Evolutionary conservation across 2,329 filamentous ascomycete genomes (phyloP).

Genomic region (Cladophialophora carrionii): DNA sequence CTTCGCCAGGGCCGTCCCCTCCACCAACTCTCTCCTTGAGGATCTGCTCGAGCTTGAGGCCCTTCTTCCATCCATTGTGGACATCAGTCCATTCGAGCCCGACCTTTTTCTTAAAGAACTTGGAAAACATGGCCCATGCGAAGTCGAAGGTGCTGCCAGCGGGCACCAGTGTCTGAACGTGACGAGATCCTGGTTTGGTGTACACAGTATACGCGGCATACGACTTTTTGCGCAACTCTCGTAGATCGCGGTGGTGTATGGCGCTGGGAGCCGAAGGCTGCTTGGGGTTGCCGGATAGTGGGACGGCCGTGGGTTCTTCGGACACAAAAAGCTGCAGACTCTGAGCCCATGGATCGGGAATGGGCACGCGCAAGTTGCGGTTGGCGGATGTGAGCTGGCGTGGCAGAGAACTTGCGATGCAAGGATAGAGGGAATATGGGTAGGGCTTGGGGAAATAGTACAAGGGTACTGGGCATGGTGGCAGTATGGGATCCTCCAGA

Average conservation of each 20-base stretch:
- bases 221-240: slow-evolving; percentile 43
- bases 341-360: slow-evolving; percentile 38
- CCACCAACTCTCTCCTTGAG: slow-evolving; percentile 7
- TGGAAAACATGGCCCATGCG: slow-evolving; percentile 58
- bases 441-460: slow-evolving; percentile 16
- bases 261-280: slow-evolving; percentile 41
- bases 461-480: slow-evolving; percentile 24
- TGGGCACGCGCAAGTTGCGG: slow-evolving; percentile 28
- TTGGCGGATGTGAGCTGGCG: slow-evolving; percentile 21
- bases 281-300: not conserved
- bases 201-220: slow-evolving; percentile 65
- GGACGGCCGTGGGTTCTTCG: not conserved
- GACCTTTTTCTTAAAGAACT: slow-evolving; percentile 63
- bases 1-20: slow-evolving; percentile 25
- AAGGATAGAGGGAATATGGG: slow-evolving; percentile 22
- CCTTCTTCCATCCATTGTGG: slow-evolving; percentile 21
- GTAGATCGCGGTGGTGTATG: slow-evolving; percentile 55
- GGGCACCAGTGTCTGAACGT: slow-evolving; percentile 43
- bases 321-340: slow-evolving; percentile 64
- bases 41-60: slow-evolving; percentile 37
- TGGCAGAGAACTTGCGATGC: slow-evolving; percentile 29
- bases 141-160: slow-evolving; percentile 41
- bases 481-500: slow-evolving; percentile 8
- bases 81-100: slow-evolving; percentile 62
- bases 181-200: slow-evolving; percentile 41